Conservation (phyloP, 2,329 filamentous ascomycete species). For the Xylariaceae sp. region DNA sequence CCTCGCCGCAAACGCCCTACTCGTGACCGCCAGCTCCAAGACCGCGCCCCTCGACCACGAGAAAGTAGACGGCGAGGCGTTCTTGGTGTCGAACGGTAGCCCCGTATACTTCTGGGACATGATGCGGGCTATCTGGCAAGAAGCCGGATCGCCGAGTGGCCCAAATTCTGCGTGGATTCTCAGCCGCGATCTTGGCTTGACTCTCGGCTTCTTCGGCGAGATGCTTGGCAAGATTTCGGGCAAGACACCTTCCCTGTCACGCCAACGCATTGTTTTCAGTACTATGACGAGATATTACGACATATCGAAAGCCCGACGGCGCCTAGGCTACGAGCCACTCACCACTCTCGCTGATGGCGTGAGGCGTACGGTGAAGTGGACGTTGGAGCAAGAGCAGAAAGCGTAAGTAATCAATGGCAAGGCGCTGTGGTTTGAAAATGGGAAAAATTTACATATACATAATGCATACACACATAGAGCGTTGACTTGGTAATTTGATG, state of each 20-base stretch:
- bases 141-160: conserved; percentile 50
- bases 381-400: conserved; percentile 47
- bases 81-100: conserved; percentile 86
- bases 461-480: not conserved
- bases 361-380: conserved; percentile 50
- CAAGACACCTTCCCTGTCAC: conserved; percentile 54
- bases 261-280: conserved; percentile 60
- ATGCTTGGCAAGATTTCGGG: conserved; percentile 45
- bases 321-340: conserved; percentile 66
- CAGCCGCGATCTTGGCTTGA: conserved; percentile 46
- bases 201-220: conserved; percentile 52
- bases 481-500: conserved; percentile 5
- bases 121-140: conserved; percentile 70
- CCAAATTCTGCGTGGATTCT: conserved; percentile 54
- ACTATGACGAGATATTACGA: conserved; percentile 76
- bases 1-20: conserved; percentile 70
- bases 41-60: conserved; percentile 63
- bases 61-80: conserved; percentile 76
- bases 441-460: not conserved
- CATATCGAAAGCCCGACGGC: conserved; percentile 68
- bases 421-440: not conserved
- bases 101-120: conserved; percentile 93
- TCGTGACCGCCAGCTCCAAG: conserved; percentile 57
- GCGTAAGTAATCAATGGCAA: conserved; percentile 7
- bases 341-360: conserved; percentile 64